phyloP scores from a whole-genome alignment of 768 basidiomycete species.

The Lactarius psammicola region DNA sequence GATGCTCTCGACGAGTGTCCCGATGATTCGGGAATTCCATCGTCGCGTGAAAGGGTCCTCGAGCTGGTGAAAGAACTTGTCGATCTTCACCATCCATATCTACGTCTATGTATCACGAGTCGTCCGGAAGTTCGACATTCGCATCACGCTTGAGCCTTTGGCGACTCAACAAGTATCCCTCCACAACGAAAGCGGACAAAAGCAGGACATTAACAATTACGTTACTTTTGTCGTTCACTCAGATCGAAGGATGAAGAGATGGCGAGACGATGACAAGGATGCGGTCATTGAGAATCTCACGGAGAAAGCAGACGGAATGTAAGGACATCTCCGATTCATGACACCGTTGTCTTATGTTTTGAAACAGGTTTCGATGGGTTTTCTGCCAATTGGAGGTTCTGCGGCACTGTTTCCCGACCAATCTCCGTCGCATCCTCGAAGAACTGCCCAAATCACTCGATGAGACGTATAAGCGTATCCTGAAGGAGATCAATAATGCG shows the following conservation, averaged over 20 bases:
- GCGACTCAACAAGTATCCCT: background rate
- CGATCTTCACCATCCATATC: background rate
- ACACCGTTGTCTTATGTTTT: too few species aligned
- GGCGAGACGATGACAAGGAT: background rate
- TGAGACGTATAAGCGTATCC: too few species aligned
- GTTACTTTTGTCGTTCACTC: background rate
- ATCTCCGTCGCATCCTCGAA: too few species aligned
- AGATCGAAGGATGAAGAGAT: background rate
- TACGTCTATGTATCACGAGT: background rate
- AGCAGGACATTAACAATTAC: background rate
- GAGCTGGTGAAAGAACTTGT: background rate
- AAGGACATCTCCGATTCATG: background rate
- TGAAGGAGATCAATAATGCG: too few species aligned
- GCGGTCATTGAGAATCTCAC: background rate
- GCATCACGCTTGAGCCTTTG: background rate
- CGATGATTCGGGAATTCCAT: background rate
- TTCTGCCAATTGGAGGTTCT: too few species aligned
- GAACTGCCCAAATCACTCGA: too few species aligned
- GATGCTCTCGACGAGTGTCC: background rate
- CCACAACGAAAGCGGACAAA: background rate
- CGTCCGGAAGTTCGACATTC: background rate
- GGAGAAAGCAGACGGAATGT: background rate
- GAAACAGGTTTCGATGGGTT: too few species aligned
- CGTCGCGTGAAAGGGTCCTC: background rate
- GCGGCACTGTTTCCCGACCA: too few species aligned